Base-by-base conservation (phyloP, 1,284 basidiomycete genomes). In the Tilletia walkeri region DNA sequence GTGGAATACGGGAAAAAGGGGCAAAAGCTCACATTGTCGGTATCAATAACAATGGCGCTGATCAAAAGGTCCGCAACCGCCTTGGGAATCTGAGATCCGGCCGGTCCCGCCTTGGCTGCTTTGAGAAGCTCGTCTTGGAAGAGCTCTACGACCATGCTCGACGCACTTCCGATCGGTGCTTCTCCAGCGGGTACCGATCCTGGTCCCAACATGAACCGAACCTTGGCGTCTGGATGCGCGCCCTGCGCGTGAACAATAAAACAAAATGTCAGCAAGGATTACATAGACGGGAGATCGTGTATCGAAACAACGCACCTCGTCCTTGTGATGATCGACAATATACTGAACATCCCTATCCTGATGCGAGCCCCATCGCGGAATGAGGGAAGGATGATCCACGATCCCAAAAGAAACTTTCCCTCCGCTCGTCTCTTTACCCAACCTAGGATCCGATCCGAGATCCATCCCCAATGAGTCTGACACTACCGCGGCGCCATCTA, bases 271-370 rank as follows among this genome's bases (percentile, higher is more conserved):
- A 61, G 56, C 34, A 61, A 83, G 1, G 50, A 53, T 7, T 1
- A 53, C 10, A 30, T 14, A 30, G 24, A 18, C 9, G 81, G 69
- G 68, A 81, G 53, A 24, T 69, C 61, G 18, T 79, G 87, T 47
- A 78, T 70, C 4, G 81, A 81, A 82, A 45, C 24, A 95, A 89
- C 2, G 87, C 85, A 0, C 88, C 87, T 95, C 94, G 84, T 98
- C 94, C 54, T 88, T 89, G 83, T 99, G 95, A 82, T 99, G 95
- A 83, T 99, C 95, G n/a, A 99, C 85, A 67, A 98, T 86, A 2
- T 91, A 89, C 0, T 89, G 86, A 4, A 98, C 93, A 9, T 84
- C 84, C 6, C 77, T 70, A 34, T 84, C 81, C 5, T 45, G 36
- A 18, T 75, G 68, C 16, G 45, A 16, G 0, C 72, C 73, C 47